Evolutionary conservation across 2,329 filamentous ascomycete species (phyloP), one percentile per base, ranked within the genome.

Genomic region (Ilyonectria mors-panacis): DNA sequence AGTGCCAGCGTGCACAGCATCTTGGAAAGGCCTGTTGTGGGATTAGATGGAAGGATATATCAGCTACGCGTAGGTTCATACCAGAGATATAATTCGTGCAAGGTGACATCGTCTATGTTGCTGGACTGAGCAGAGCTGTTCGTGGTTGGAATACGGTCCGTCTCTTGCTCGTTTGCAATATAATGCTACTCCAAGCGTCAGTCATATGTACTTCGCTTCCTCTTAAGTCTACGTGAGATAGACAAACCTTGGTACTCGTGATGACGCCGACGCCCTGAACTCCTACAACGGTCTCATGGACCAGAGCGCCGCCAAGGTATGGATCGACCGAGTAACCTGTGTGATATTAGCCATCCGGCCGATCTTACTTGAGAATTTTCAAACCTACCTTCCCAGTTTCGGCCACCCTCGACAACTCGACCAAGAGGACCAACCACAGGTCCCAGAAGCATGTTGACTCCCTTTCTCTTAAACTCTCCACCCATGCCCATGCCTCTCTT

Each of bases 11-110:
- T 60, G 45, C 3, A 60, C 58, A 4, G 58, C 58, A 51, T 60
- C 58, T 53, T 50, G 45, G 23, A 60, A 60, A 5, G 47, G 58
- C 51, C 51, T 54, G 15, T 23, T 30, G 3, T 8, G 19, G 10
- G 35, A 9, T 54, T 21, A 37, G 23, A 15, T 19, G 13, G 30
- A 19, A 19, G 35, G 15, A 4, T 21, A 6, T 39, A n/a, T 4
- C 10, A 6, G 17, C 2, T 6, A 7, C 15, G 37, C 2, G 23
- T 21, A 6, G n/a, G 13, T 17, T 15, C 28, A 37, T 39, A 54
- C 58, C 58, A 60, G 9, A 60, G 47, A 17, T 60, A 60, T 17
- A 60, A 9, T 35, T 60, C 58, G 35, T 60, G 58, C 47, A 60
- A 39, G 4, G 58, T 60, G 19, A 37, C 28, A 15, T 53, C 58